These are phyloP conservation scores for Xylaria arbuscula DNA, from an alignment of 2,329 filamentous ascomycete species.

Conservation along the genomic window DNA sequence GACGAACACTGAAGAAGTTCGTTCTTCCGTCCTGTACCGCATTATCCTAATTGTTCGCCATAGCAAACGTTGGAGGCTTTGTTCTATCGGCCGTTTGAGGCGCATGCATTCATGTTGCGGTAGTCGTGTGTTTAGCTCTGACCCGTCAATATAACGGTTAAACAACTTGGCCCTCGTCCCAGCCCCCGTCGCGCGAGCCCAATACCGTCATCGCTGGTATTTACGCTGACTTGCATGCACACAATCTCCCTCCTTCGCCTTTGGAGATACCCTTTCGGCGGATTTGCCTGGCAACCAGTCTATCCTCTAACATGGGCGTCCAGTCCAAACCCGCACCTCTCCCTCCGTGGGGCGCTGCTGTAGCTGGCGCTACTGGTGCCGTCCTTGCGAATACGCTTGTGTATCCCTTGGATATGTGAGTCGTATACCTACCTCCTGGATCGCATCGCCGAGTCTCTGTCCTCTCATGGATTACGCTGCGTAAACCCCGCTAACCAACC, in stretches of 20 bases:
- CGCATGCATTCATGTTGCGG: constrained; percentile 30
- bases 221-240: constrained; percentile 27
- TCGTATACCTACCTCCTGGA: constrained; percentile 7
- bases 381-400: constrained; percentile 95
- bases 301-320: constrained; percentile 57
- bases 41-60: constrained; percentile 15
- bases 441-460: constrained; percentile 36
- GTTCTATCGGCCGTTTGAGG: constrained; percentile 17
- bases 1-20: constrained; percentile 9
- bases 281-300: constrained; percentile 4
- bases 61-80: constrained; percentile 18
- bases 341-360: constrained; percentile 91
- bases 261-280: constrained; percentile 15
- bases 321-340: constrained; percentile 75
- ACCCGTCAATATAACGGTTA: constrained; percentile 41
- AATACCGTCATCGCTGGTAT: constrained; percentile 20
- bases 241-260: constrained; percentile 12
- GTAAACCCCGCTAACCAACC: constrained; percentile 34
- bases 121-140: constrained; percentile 35
- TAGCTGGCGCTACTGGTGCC: constrained; percentile 91
- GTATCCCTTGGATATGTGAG: constrained; percentile 96
- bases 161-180: constrained; percentile 21
- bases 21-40: constrained; percentile 1
- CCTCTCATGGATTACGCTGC: constrained; percentile 13
- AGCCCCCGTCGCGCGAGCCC: constrained; percentile 15